Evolutionary conservation across 192 early-diverging fungal species (phyloP), one percentile per base, ranked within the genome.

Genomic region (Chytriomyces sp.): DNA sequence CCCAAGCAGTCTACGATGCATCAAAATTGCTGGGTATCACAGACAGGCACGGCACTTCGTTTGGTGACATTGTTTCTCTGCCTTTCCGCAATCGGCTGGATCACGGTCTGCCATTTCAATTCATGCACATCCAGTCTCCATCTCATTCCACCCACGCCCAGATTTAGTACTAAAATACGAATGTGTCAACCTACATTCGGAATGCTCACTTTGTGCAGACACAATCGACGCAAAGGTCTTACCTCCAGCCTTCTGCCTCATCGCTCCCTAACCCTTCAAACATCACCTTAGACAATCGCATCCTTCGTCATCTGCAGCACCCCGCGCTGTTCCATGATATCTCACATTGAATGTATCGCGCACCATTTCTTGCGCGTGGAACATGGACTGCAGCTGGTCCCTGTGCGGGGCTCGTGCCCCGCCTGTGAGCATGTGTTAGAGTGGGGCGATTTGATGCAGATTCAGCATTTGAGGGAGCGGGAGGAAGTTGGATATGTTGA

Each of bases 361-460:
- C 30, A 49, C 19, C 54, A 68, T 52, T 82, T 84, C 38, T 54
- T 84, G 6, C 41, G 38, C 7, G 49, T 59, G 25, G 80, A 80
- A 52, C 44, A 10, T 8, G 58, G 26, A 22, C 8, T 19, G 5
- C 31, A 17, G 19, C 53, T 82, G n/a, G 22, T 84, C 14, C 83
- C 83, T n/a, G 72, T 78, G 0, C 52, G 19, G 2, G 80, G 80
- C 5, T 12, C 30, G 0, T 84, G 83, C 58, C 83, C 83, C 17
- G 32, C 67, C 2, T 84, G 83, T 44, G 10, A 28, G 14, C 40
- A 33, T 26, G 25, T 38, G 0, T 54, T 84, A 10, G 49, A 28
- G 52, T 84, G 83, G 83, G 83, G 83, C 7, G 70, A 77, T 34
- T 44, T 84, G 62, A 76, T 84, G 32, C 30, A 25, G 8, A 34